Evolutionary conservation across 306 rosid genomes (phyloP), one percentile per base, ranked within the genome.

Genomic region (Luffa aegyptiaca): DNA sequence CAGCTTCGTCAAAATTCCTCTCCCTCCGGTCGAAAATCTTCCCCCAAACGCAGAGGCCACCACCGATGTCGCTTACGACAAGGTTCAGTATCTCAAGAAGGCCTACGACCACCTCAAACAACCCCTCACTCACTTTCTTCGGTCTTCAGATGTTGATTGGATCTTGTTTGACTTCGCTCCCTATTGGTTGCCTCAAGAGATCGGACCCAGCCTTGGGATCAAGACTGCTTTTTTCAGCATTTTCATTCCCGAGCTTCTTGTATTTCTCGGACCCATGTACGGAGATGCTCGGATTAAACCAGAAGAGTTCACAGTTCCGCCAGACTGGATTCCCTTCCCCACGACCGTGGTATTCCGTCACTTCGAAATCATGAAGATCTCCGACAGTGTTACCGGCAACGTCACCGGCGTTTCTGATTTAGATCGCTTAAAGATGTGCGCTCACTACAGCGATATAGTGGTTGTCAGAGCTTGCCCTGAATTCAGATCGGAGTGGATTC

Each of bases 1-100:
- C 35, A 79, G 39, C 17, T 80, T 86, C 9, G 85, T 85, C 82
- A 74, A 86, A 61, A 62, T 89, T 3, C 88, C 89, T 33, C n/a
- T 89, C 21, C 87, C 89, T 66, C 84, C 41, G 41, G 31, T 31
- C 13, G 79, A 76, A 4, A 77, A 81, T 53, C 89, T 89, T 55
- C 78, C 80, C 5, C 39, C 35, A 46, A 26, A 66, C 16, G 77
- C 83, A n/a, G 80, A 83, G 33, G 51, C 86, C 11, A 80, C 86
- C 17, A 8, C 4, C 1, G 81, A 84, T 35, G 5, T 84, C 21
- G 41, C 82, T 1, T 14, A 36, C 13, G n/a, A 72, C 57, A 10
- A 48, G 46, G 62, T 81, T 37, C 82, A 74, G 8, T 36, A 11
- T 45, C 82, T 84, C 1, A 81, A 84, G 33, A 36, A 61, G 26